Evolutionary conservation across 2,329 filamentous ascomycete species (phyloP).

Genomic region (Phyllosticta ampelicida): DNA sequence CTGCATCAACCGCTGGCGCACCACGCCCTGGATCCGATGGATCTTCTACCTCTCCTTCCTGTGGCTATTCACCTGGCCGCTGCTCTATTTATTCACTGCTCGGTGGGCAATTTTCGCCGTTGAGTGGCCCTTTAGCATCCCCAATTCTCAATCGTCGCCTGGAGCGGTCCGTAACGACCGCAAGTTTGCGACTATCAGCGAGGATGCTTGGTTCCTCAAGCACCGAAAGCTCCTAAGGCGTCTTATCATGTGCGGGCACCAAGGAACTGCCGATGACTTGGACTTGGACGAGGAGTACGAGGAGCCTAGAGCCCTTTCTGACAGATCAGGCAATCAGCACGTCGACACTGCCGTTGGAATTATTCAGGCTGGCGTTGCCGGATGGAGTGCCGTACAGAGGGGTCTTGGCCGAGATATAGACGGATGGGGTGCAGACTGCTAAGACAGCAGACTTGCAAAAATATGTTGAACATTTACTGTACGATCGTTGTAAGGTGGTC

Average conservation of each 20-base stretch:
- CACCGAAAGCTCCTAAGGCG: slow-evolving; percentile 52
- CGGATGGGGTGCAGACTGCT: slow-evolving; percentile 9
- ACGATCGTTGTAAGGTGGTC: neutral
- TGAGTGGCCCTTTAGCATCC: slow-evolving; percentile 48
- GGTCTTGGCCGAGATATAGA: slow-evolving; percentile 8
- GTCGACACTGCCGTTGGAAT: slow-evolving; percentile 24
- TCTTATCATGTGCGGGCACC: slow-evolving; percentile 48
- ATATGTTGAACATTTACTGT: neutral
- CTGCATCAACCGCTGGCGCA: slow-evolving; percentile 53
- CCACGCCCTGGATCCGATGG: slow-evolving; percentile 52
- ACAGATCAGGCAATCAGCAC: slow-evolving; percentile 22
- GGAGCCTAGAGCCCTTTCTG: slow-evolving; percentile 34
- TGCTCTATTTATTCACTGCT: slow-evolving; percentile 55
- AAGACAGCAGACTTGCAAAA: neutral
- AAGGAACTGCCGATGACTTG: slow-evolving; percentile 44
- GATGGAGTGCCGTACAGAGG: slow-evolving; percentile 3
- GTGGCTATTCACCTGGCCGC: slow-evolving; percentile 62
- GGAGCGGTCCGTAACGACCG: neutral
- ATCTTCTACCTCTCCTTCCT: slow-evolving; percentile 56
- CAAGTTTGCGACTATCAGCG: slow-evolving; percentile 41
- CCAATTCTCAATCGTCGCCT: slow-evolving; percentile 12
- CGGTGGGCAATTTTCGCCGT: slow-evolving; percentile 53
- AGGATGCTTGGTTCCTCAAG: slow-evolving; percentile 49
- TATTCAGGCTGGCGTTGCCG: slow-evolving; percentile 21
- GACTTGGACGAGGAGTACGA: slow-evolving; percentile 25